phyloP scores from a whole-genome alignment of 345 rosid species.

The Salix purpurea region DNA sequence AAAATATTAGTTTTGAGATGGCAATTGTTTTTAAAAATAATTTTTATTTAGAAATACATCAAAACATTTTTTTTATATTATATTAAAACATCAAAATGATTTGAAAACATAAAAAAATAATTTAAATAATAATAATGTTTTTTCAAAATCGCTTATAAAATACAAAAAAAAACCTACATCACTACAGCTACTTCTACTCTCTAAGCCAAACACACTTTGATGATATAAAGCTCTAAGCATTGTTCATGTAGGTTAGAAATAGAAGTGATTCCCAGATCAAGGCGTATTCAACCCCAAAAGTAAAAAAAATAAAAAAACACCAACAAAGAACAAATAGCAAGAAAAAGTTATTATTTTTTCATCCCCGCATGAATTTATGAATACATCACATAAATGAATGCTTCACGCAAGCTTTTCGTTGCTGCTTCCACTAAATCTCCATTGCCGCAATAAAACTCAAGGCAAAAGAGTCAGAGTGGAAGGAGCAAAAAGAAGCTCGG shows the following conservation, averaged over 20 bases:
- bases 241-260: not conserved
- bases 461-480: slow-evolving; percentile 69
- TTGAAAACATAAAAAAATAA: too few species aligned
- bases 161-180: not conserved
- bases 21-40: too few species aligned
- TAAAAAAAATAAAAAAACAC: too few species aligned
- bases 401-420: slow-evolving; percentile 85
- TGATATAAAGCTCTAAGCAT: not conserved
- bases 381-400: slow-evolving; percentile 18
- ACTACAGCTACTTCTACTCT: not conserved
- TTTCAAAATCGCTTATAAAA: too few species aligned
- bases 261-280: not conserved
- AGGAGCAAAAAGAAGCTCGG: slow-evolving; percentile 95
- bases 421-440: slow-evolving; percentile 95
- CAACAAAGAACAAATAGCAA: not conserved
- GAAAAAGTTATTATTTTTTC: not conserved
- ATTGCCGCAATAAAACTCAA: slow-evolving; percentile 28
- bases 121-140: too few species aligned
- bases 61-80: too few species aligned
- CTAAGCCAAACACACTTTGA: not conserved
- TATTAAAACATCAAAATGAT: too few species aligned
- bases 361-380: slow-evolving; percentile 9
- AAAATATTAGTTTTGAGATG: not conserved
- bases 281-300: not conserved
- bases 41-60: too few species aligned